Evolutionary conservation across 208 protist genomes (phyloP).

Genomic region (Pavlovales sp.): DNA sequence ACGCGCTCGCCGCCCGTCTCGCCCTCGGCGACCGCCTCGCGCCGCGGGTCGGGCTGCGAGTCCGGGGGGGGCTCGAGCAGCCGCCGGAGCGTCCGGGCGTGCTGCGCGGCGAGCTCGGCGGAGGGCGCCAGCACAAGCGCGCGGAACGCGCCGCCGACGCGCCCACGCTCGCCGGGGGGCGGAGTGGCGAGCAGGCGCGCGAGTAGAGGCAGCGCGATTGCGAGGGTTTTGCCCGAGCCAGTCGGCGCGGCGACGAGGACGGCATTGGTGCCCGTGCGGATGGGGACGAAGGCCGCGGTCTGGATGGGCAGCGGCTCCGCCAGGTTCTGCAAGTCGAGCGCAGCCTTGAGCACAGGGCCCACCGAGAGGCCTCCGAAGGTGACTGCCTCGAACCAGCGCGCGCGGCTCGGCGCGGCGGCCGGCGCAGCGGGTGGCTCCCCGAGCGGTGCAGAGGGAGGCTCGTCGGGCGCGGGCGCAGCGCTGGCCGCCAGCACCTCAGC

Average conservation of each 20-base stretch:
- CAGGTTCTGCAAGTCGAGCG: not conserved
- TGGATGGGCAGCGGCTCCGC: not conserved
- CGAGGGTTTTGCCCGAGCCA: not conserved
- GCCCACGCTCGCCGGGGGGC: too few relatives aligned
- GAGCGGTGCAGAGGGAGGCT: too few relatives aligned
- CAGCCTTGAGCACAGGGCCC: not conserved
- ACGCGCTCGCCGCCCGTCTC: too few relatives aligned
- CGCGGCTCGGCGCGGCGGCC: too few relatives aligned
- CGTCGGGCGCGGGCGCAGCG: too few relatives aligned
- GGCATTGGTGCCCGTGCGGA: not conserved
- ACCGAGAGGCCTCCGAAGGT: not conserved
- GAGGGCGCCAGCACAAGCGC: not conserved
- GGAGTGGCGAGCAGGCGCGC: not conserved
- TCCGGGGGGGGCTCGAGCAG: too few relatives aligned
- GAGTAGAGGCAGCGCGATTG: not conserved
- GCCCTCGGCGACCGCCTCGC: too few relatives aligned
- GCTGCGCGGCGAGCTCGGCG: not conserved
- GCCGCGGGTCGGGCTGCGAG: too few relatives aligned
- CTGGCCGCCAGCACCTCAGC: too few relatives aligned
- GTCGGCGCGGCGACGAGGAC: not conserved
- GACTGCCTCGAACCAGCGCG: not conserved
- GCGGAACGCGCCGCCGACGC: not conserved
- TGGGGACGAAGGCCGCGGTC: not conserved
- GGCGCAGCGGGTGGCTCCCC: too few relatives aligned
- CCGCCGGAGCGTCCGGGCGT: not conserved